Percentiles rank a stretch among this genome's conserved stretches.
Evolutionary conservation across 108 stramenopile species (phyloP).

Genomic region (Thalassiosira profunda): DNA sequence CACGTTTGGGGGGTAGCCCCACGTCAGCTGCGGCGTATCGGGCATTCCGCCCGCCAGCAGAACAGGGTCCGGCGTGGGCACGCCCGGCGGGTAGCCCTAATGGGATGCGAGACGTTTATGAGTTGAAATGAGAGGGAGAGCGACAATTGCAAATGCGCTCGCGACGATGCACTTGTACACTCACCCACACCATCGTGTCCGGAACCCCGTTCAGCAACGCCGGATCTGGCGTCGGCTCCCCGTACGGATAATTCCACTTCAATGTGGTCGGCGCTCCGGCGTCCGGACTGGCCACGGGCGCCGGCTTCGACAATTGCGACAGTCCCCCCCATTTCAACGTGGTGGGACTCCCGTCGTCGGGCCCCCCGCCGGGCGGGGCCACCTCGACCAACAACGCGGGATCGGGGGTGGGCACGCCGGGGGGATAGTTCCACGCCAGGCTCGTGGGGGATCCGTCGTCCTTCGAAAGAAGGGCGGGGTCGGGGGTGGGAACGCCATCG

Average conservation of each 20-base stretch:
- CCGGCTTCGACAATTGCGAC: slow-evolving; percentile 12
- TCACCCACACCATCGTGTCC: slow-evolving; percentile 5
- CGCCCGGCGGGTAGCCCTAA: slow-evolving; percentile 45
- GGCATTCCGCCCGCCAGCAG: slow-evolving; percentile 10
- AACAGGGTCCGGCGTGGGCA: slow-evolving; percentile 44
- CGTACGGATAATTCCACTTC: slow-evolving; percentile 14
- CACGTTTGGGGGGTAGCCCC: background rate
- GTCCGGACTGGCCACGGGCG: slow-evolving; percentile 11
- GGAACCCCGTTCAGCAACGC: slow-evolving; percentile 1
- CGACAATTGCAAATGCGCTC: background rate
- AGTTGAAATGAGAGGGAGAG: background rate
- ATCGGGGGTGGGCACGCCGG: slow-evolving; percentile 23
- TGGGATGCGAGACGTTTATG: too few species aligned
- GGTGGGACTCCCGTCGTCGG: slow-evolving; percentile 10
- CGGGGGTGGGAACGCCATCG: slow-evolving; percentile 28
- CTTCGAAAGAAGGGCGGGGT: slow-evolving; percentile 29
- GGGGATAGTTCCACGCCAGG: slow-evolving; percentile 11
- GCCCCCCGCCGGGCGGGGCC: background rate
- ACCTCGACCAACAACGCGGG: slow-evolving; percentile 13
- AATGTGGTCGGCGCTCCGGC: slow-evolving; percentile 7
- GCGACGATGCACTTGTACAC: background rate
- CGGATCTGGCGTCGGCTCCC: background rate
- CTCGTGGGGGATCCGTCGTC: slow-evolving; percentile 13
- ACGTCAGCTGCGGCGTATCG: background rate
- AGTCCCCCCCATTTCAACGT: slow-evolving; percentile 23